A percentile compares a stretch with the other conserved stretches of the same genome.
These are phyloP conservation scores for Pachysandra terminalis DNA, from an alignment of 164 flowering plant genomes.

Conservation along the genomic window DNA sequence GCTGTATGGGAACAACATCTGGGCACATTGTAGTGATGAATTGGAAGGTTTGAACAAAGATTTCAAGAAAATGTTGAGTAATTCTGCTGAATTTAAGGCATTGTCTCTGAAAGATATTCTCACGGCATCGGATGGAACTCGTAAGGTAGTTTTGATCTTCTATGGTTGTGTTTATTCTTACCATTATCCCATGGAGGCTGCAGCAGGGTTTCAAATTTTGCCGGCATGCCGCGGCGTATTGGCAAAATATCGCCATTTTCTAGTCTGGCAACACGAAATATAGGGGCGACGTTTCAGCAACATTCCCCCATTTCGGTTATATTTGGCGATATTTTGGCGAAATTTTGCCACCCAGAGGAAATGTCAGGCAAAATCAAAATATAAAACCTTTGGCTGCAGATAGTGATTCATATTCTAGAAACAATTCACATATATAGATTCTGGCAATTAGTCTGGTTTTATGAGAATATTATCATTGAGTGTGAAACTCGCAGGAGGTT, in stretches of 20 bases:
- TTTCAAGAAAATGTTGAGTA: constrained; percentile 63
- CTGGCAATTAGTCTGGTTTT: constrained; percentile 1
- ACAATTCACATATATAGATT: constrained; percentile 1
- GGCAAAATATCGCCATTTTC: too few relatives aligned
- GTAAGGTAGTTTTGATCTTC: constrained; percentile 52
- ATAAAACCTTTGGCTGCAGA: too few relatives aligned
- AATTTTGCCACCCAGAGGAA: too few relatives aligned
- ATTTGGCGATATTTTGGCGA: too few relatives aligned
- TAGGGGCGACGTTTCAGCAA: too few relatives aligned
- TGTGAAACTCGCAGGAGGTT: constrained; percentile 65
- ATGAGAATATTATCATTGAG: constrained; percentile 57
- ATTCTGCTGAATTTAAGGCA: constrained; percentile 64
- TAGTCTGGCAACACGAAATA: too few relatives aligned
- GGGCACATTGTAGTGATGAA: constrained; percentile 81
- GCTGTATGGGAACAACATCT: constrained; percentile 67
- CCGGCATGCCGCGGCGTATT: too few relatives aligned
- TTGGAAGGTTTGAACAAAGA: constrained; percentile 87
- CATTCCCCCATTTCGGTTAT: too few relatives aligned
- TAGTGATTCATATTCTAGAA: not conserved
- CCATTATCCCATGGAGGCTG: not conserved
- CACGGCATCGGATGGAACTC: constrained; percentile 85
- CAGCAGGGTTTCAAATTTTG: too few relatives aligned
- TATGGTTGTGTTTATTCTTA: not conserved
- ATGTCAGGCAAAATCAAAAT: too few relatives aligned
- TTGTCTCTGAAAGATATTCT: constrained; percentile 62